Conservation (phyloP, 2,329 filamentous ascomycete species). For the Bipolaris sorokiniana region DNA sequence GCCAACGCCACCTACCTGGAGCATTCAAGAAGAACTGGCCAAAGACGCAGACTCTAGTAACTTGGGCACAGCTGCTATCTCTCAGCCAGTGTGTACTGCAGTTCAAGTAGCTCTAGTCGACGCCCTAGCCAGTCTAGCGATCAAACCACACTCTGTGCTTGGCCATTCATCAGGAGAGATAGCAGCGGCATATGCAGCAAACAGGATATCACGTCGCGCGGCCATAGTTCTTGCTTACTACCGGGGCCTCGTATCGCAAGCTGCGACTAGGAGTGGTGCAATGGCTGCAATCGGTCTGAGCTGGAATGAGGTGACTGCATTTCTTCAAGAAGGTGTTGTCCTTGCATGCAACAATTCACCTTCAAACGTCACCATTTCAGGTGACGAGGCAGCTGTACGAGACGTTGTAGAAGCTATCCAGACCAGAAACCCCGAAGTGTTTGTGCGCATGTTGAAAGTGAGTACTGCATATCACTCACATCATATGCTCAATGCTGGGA, state of each 20-base stretch:
- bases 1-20: no score
- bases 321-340: not conserved
- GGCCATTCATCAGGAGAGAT: not conserved
- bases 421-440: not conserved
- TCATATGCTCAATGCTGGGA: not conserved
- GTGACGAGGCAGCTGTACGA: not conserved
- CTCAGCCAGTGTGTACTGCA: not conserved
- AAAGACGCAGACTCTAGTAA: no score
- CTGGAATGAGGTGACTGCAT: not conserved
- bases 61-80: no score
- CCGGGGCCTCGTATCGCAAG: not conserved
- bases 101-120: not conserved
- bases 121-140: not conserved
- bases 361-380: not conserved
- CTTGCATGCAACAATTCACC: not conserved
- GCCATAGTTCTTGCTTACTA: not conserved
- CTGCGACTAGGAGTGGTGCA: not conserved
- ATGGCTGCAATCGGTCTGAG: not conserved
- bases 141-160: not conserved
- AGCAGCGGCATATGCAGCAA: not conserved
- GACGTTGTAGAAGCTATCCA: not conserved
- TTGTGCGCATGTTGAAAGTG: not conserved
- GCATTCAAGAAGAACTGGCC: no score
- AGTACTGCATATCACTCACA: not conserved
- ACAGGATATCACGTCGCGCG: not conserved